Percentiles rank a stretch among this genome's conserved stretches.
Evolutionary conservation across 225 moss, liverwort and hornwort species (phyloP).

Genomic region (Straminergon stramineum): DNA sequence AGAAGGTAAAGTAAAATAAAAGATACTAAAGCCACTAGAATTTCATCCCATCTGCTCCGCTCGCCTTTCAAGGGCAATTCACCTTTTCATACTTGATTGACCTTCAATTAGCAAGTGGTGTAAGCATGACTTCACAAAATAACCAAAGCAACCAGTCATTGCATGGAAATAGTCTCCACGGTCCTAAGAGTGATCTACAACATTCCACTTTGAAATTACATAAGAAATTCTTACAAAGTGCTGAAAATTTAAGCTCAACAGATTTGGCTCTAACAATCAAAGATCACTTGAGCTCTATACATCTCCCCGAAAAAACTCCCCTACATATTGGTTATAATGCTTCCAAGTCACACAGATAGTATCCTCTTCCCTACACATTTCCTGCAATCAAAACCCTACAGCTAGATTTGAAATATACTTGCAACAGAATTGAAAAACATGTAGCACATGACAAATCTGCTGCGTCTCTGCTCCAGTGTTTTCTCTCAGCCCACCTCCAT

Average conservation of each 20-base stretch:
- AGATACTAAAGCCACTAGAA: background rate
- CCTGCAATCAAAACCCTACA: background rate
- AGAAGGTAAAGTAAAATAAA: background rate
- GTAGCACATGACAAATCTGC: background rate
- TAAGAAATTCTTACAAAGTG: background rate
- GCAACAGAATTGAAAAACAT: conserved; percentile 1
- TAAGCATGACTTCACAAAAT: background rate
- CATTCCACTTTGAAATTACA: background rate
- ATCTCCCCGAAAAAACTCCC: background rate
- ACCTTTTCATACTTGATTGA: background rate
- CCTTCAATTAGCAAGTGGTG: background rate
- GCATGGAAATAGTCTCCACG: background rate
- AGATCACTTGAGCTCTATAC: background rate
- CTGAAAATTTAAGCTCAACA: background rate
- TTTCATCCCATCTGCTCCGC: background rate
- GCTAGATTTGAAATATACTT: background rate
- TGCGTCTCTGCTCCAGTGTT: background rate
- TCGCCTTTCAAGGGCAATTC: background rate
- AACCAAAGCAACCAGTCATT: background rate
- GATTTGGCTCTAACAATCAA: background rate
- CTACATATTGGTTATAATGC: background rate
- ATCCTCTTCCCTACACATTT: background rate
- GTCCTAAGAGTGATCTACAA: background rate
- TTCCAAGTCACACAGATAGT: background rate
- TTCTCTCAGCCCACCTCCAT: background rate